Evolutionary conservation across 495 filamentous ascomycete genomes (phyloP), one percentile per base, ranked within the genome.

Genomic region (Lentithecium fluviatile): DNA sequence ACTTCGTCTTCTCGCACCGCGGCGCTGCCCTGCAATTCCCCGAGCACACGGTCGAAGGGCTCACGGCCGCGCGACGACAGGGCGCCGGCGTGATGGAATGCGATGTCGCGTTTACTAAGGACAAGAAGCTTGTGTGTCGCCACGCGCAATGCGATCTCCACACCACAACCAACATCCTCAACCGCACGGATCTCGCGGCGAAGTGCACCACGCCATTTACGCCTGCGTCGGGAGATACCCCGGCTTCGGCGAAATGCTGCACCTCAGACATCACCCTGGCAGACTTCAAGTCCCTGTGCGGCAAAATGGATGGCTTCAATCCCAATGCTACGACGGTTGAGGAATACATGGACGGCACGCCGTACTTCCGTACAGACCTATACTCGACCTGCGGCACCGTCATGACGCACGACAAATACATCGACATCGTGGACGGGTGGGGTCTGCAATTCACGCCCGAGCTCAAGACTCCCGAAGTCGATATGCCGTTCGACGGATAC

Each of bases 11-110:
- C 67, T 78, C 76, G 19, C 83, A 86, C 56, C 81, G 83, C 20
- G 83, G 83, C 36, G 83, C 75, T 2, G 77, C 80, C 11, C 71
- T 86, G 23, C 79, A 83, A 58, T 81, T 86, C 58, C 83, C 83
- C n/a, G 83, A 85, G 72, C 77, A 85, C 63, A 83, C 78, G 12
- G 56, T 69, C 13, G 76, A 83, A 70, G 77, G 75, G 6, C 73
- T 79, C 55, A 70, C 76, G 45, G 82, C 82, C 2, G 83, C 78
- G 11, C 75, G 78, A 0, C 72, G 83, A 24, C 82, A 82, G 81
- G 84, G 83, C n/a, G 83, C 84, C 1, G 83, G 83, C 20, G 78
- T 86, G 60, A 73, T 84, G 21, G 84, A 86, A 59, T 86, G 84
- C 70, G 84, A 86, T 67, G 83, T 85, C 8, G 73, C 78, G 11